Conservation (phyloP, 2,329 filamentous ascomycete species). For the Cryoendolithus antarcticus region DNA sequence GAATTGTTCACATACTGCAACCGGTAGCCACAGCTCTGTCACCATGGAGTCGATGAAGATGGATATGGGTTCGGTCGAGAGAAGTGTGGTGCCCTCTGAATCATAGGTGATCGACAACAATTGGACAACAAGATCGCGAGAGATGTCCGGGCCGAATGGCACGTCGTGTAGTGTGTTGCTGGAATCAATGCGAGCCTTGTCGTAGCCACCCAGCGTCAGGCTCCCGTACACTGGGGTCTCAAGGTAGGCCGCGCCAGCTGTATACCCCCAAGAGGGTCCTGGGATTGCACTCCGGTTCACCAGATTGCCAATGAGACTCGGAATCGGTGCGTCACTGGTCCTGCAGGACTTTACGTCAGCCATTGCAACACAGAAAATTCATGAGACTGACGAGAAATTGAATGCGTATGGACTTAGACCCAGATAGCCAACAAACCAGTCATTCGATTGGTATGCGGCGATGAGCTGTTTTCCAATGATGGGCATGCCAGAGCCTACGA, state of each 20-base stretch:
- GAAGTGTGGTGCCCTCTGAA: constrained; percentile 12
- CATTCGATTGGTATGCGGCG: constrained; percentile 20
- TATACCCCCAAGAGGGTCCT: constrained; percentile 16
- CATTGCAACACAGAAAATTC: no score
- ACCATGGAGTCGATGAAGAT: constrained; percentile 29
- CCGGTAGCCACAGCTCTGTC: constrained; percentile 29
- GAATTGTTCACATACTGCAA: constrained; percentile 26
- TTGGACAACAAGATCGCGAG: constrained; percentile 14
- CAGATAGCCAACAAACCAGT: constrained; percentile 23
- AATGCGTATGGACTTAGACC: constrained; percentile 14
- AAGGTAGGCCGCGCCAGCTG: constrained; percentile 18
- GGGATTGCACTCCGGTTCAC: constrained; percentile 9
- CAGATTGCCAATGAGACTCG: constrained; percentile 12
- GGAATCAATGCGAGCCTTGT: constrained; percentile 9
- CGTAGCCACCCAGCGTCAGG: constrained; percentile 31
- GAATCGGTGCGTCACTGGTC: constrained; percentile 6
- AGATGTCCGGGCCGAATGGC: constrained; percentile 16
- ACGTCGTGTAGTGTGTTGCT: constrained; percentile 6
- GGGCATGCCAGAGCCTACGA: constrained; percentile 12
- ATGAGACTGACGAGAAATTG: constrained; percentile 10
- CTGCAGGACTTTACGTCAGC: not conserved
- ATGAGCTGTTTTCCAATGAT: constrained; percentile 20
- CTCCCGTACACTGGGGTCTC: constrained; percentile 15
- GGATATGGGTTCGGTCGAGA: constrained; percentile 9
- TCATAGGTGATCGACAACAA: constrained; percentile 14